These are phyloP conservation scores for Penicillium sp. DNA, from an alignment of 2,329 filamentous ascomycete genomes.

Conservation along the genomic window DNA sequence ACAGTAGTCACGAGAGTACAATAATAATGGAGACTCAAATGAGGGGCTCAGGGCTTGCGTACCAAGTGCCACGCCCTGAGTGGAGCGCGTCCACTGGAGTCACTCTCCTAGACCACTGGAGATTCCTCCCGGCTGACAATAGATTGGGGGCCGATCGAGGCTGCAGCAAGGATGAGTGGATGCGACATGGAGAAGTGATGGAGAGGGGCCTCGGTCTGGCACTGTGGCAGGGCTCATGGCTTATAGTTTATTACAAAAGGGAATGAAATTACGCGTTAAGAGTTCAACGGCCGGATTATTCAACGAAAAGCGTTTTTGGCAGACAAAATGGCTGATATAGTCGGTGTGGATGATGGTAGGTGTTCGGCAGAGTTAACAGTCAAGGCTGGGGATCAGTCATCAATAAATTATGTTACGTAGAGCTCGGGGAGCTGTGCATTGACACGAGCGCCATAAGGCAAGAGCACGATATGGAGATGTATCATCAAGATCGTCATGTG, in stretches of 20 bases:
- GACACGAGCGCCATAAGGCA: not conserved
- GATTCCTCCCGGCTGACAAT: slow-evolving; percentile 15
- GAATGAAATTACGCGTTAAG: too few species aligned
- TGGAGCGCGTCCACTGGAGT: slow-evolving; percentile 7
- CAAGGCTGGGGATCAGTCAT: not conserved
- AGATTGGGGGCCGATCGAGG: slow-evolving; percentile 15
- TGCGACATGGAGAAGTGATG: not conserved
- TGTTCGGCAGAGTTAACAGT: not conserved
- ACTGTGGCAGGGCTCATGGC: not conserved
- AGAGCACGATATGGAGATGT: not conserved
- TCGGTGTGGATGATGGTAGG: not conserved
- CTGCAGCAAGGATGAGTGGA: not conserved
- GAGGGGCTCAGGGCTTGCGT: not conserved
- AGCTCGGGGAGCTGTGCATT: not conserved
- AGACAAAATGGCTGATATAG: not conserved
- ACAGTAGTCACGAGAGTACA: not conserved
- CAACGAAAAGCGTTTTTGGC: not conserved
- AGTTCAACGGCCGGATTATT: not conserved
- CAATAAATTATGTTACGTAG: not conserved
- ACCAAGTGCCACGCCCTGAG: slow-evolving; percentile 8
- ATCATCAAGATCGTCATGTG: slow-evolving; percentile 16
- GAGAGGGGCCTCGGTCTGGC: too few species aligned
- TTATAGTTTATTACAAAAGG: not conserved
- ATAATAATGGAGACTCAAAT: not conserved
- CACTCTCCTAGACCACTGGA: not conserved